Evolutionary conservation across 108 stramenopile genomes (phyloP), one percentile per base, ranked within the genome.

Genomic region (Nitzschia inconspicua): DNA sequence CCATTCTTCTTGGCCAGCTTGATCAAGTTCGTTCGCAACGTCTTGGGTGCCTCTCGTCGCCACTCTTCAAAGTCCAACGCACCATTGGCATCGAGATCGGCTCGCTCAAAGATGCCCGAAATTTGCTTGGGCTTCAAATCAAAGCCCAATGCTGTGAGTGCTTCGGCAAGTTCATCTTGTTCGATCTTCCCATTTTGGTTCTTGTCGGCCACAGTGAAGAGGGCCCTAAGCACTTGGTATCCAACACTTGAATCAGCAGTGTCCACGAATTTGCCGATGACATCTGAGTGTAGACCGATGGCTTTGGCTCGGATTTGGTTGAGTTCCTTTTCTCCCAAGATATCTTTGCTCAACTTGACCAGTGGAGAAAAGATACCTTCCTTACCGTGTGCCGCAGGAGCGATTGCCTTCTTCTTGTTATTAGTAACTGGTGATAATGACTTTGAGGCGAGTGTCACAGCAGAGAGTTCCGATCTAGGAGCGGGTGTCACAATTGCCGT

Each of bases 1-100:
- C 92, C 92, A 50, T 93, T 93, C 42, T 73, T 76, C 86, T 93
- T 93, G 22, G 92, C 92, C 37, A 93, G 64, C 70, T 88, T 93
- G 40, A 86, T 72, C 57, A 93, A 63, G 41, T 89, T 88, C 5
- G 83, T 84, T 44, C 60, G 71, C 1, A 93, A 66, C 20, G 86
- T 88, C 54, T 70, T 83, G 10, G 88, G 91, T 7, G 88, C 85
- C 65, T 85, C 87, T 7, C 47, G 29, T 58, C 70, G 58, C 50
- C 75, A 93, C 57, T 93, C 87, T 8, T 93, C 87, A n/a, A 83
- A 55, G 27, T 65, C 68, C 31, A 93, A 73, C 37, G 58, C 47
- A 2, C 80, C 85, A 54, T 92, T 79, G 22, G 69, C 72, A 44
- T 88, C 79, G 28, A 28, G 46, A 63, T 86, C 91, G 13, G 91